These are phyloP conservation scores for Colletotrichum sojae DNA, from an alignment of 2,329 filamentous ascomycete genomes.

Conservation along the genomic window DNA sequence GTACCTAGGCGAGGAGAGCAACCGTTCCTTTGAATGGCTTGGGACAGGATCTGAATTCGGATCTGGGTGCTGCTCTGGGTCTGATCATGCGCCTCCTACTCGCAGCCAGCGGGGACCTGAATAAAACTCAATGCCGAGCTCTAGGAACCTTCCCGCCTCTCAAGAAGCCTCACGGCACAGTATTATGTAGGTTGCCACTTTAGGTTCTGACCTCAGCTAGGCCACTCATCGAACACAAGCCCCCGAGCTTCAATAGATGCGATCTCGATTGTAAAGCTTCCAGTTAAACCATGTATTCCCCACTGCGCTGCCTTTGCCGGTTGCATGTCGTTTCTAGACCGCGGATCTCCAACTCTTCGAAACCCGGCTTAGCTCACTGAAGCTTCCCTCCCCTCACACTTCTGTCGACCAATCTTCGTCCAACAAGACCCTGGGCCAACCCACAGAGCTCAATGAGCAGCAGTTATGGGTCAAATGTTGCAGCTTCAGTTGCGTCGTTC, in stretches of 20 bases:
- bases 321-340: constrained; percentile 9
- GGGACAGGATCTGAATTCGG: too few relatives aligned
- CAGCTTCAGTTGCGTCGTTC: constrained; percentile 7
- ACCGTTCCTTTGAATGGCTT: too few relatives aligned
- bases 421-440: constrained; percentile 1
- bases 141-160: too few relatives aligned
- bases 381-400: neutral
- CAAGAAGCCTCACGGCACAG: too few relatives aligned
- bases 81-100: too few relatives aligned
- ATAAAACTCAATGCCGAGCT: too few relatives aligned
- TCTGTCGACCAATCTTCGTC: neutral
- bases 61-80: too few relatives aligned
- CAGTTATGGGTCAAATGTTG: neutral
- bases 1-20: neutral
- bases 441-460: neutral
- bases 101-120: too few relatives aligned
- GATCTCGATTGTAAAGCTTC: constrained; percentile 28
- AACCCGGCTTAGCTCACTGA: constrained; percentile 1
- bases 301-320: constrained; percentile 27
- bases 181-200: too few relatives aligned
- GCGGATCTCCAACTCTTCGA: constrained; percentile 6
- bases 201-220: neutral
- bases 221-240: too few relatives aligned
- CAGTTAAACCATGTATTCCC: constrained; percentile 5
- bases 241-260: neutral